Base-by-base conservation (phyloP, 352 stramenopile species). In the Plasmopara viticola region DNA sequence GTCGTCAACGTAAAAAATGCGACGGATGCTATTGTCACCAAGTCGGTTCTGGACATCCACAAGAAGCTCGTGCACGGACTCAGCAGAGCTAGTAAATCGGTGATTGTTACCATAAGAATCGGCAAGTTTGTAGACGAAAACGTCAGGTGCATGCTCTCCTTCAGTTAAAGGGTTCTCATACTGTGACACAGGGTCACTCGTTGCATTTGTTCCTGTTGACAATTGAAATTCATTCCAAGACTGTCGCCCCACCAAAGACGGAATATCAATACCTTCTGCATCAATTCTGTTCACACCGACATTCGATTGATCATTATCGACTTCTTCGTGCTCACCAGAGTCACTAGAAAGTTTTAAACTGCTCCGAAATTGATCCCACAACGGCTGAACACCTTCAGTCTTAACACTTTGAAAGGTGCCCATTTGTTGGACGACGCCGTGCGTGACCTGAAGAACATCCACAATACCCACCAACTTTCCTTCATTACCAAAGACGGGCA, bases 401-500 rank as follows among this genome's bases (percentile, higher is more conserved):
- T 77, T 82, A 13, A 72, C 69, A 5, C 64, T 62, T 40, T 88
- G 81, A 48, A 94, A 88, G 0, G 67, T 88, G 9, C 71, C 72
- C 75, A 93, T 89, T 71, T 94, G 82, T 42, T 93, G 73, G 37
- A 94, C 67, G 14, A 94, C 79, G 0, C 74, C 87, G 59, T 84
- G 87, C 17, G 96, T 95, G 12, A 96, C 77, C 64, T 98, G 94
- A 50, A 98, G 86, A 15, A 98, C 95, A 68, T 98, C 95, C 9
- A 98, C 95, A 13, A 99, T 68, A 9, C 93, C 96, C 38, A 98
- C 76, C 28, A 98, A 77, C 33, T 74, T 85, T n/a, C 74, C 82
- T 57, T 84, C 56, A 13, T 85, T 67, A 55, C 97, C 87, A 51
- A 97, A 95, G 2, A 99, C 94, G 9, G 96, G 96, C 8, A 99